Conservation (phyloP, 1,284 basidiomycete species). For the Schizophyllum commune region DNA sequence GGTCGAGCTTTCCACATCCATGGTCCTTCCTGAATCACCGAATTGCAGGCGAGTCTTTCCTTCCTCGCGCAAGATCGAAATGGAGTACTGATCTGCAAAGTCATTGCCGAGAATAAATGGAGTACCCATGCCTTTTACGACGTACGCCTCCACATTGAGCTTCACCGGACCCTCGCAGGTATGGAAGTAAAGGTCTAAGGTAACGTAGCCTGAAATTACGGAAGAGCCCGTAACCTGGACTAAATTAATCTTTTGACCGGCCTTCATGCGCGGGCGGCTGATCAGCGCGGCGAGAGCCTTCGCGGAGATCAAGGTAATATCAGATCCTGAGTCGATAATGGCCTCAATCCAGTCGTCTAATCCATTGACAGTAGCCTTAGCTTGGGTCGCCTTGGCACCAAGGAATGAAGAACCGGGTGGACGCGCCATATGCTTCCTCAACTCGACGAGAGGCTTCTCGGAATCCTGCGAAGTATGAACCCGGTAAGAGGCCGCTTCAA, state of each 20-base stretch:
- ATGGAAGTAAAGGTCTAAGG: slow-evolving; percentile 18
- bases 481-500: neutral
- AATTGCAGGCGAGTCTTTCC: neutral
- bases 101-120: slow-evolving; percentile 8
- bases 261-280: slow-evolving; percentile 10
- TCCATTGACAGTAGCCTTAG: slow-evolving; percentile 10
- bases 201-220: slow-evolving; percentile 20
- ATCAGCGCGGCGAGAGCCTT: neutral
- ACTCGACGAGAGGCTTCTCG: slow-evolving; percentile 10
- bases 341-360: neutral
- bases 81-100: slow-evolving; percentile 21
- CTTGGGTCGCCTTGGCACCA: slow-evolving; percentile 16
- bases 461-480: neutral
- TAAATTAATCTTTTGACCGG: slow-evolving; percentile 19
- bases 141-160: slow-evolving; percentile 23
- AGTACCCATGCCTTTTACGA: slow-evolving; percentile 12
- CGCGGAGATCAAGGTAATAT: slow-evolving; percentile 21
- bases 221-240: slow-evolving; percentile 23
- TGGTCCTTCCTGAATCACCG: slow-evolving; percentile 8
- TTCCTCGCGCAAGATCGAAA: slow-evolving; percentile 3
- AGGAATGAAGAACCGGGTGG: slow-evolving; percentile 24
- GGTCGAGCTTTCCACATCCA: neutral
- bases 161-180: slow-evolving; percentile 18
- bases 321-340: slow-evolving; percentile 18
- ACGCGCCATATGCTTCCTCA: slow-evolving; percentile 15